Evolutionary conservation across 108 stramenopile species (phyloP), one percentile per base, ranked within the genome.

Genomic region (Nitzschia palea): DNA sequence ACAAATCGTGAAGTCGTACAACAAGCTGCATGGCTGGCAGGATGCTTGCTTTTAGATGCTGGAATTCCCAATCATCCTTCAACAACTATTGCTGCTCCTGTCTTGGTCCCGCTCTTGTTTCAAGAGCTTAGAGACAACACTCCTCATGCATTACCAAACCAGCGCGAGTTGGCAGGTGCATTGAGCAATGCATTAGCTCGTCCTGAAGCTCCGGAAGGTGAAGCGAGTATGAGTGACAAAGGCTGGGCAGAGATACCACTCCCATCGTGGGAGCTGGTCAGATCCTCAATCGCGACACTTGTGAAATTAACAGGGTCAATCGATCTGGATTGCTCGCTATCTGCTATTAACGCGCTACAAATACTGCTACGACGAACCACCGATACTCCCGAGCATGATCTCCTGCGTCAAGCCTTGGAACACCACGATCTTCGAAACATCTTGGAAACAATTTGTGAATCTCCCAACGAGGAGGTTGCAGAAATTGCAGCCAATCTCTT

Each of bases 11-110:
- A 65, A 65, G 65, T 65, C 5, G 35, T 53, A 18, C 33, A 52
- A 37, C 35, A 67, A 44, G 52, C 48, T 18, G 65, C 65, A 15
- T 78, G 77, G 77, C 29, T 74, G 12, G 59, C 61, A 15, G 77
- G 77, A 62, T 69, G 72, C 31, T 42, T 78, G 18, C 52, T 78
- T 33, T 27, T 48, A 18, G 77, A 78, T 55, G 65, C 71, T 25
- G 53, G 77, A 5, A 31, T 56, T 2, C 64, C 55, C 5, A 36
- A 55, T 35, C 77, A 78, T 56, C 71, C 77, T 0, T 65, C 77
- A 4, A 73, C 71, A 9, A 68, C 28, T 3, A 20, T 61, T 9
- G 77, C 71, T 9, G 59, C 72, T 2, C 66, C 77, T 22, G 34
- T 28, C 22, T 65, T 78, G 62, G 44, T 73, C 9, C 77, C 77